Evolutionary conservation across 1,284 basidiomycete species (phyloP).

Genomic region (Austroboletus novae-zelandiae): DNA sequence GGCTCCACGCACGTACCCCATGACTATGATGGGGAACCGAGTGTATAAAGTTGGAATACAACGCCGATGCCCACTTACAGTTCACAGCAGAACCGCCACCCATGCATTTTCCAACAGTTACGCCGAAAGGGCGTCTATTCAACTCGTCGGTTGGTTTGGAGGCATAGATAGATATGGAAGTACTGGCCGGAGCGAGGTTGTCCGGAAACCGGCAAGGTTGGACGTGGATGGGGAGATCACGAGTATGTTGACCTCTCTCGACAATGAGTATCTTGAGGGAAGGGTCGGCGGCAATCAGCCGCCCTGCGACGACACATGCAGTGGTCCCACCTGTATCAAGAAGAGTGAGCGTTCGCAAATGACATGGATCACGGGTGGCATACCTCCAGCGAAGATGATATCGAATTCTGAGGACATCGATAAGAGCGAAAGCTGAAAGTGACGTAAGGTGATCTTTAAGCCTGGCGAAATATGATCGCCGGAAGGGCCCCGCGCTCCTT

Average conservation of each 20-base stretch:
- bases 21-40: conserved; percentile 36
- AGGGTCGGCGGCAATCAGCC: conserved; percentile 40
- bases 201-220: conserved; percentile 29
- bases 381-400: background rate
- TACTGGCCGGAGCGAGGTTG: conserved; percentile 39
- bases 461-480: too few relatives aligned
- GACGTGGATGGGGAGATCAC: conserved; percentile 7
- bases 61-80: conserved; percentile 37
- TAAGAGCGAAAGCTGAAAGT: too few relatives aligned
- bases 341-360: background rate
- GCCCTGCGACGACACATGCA: conserved; percentile 41
- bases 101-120: conserved; percentile 25
- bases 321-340: conserved; percentile 36
- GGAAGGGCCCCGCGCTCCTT: too few relatives aligned
- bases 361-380: background rate
- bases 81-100: conserved; percentile 20
- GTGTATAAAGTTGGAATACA: background rate
- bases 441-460: too few relatives aligned
- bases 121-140: conserved; percentile 42
- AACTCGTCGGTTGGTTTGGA: conserved; percentile 43
- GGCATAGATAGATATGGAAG: conserved; percentile 42
- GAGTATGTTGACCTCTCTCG: conserved; percentile 48
- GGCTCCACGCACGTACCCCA: conserved; percentile 51
- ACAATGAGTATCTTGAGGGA: conserved; percentile 41
- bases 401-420: background rate